Conservation (phyloP, 176 grass and related monocot genomes). For the Triticum monococcum region DNA sequence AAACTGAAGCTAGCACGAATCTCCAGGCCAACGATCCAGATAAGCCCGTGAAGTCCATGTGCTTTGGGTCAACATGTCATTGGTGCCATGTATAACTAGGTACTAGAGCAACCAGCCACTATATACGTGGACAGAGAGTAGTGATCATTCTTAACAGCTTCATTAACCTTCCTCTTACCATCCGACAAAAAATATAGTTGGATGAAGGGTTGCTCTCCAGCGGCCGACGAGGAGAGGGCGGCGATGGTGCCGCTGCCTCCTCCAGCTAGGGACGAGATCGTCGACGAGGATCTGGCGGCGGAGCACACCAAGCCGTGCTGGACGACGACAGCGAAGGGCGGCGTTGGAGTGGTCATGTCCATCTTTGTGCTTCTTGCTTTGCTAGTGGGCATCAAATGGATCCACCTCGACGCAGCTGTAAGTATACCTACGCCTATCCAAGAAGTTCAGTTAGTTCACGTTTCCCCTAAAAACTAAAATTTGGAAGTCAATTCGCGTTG, state of each 20-base stretch:
- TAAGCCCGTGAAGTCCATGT: not conserved
- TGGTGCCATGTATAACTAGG: not conserved
- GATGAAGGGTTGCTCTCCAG: not conserved
- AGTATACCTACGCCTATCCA: not conserved
- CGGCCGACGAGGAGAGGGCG: not conserved
- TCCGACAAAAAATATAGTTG: not conserved
- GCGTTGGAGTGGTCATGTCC: constrained; percentile 25
- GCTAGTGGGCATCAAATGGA: constrained; percentile 13
- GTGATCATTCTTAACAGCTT: not conserved
- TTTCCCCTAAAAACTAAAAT: not conserved
- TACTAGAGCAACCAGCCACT: not conserved
- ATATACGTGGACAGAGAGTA: not conserved
- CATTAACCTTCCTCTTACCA: not conserved
- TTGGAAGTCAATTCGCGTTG: not conserved
- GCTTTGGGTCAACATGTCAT: not conserved
- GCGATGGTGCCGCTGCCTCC: not conserved
- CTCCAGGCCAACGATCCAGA: not conserved
- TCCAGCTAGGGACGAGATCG: not conserved
- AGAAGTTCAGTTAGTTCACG: not conserved
- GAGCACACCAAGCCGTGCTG: not conserved
- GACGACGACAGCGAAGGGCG: not conserved
- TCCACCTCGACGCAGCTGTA: constrained; percentile 7
- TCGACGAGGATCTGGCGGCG: not conserved
- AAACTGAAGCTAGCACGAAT: not conserved
- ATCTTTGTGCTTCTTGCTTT: constrained; percentile 25